Evolutionary conservation across 805 yeast genomes (phyloP).

Genomic region (Teunomyces panamensis): DNA sequence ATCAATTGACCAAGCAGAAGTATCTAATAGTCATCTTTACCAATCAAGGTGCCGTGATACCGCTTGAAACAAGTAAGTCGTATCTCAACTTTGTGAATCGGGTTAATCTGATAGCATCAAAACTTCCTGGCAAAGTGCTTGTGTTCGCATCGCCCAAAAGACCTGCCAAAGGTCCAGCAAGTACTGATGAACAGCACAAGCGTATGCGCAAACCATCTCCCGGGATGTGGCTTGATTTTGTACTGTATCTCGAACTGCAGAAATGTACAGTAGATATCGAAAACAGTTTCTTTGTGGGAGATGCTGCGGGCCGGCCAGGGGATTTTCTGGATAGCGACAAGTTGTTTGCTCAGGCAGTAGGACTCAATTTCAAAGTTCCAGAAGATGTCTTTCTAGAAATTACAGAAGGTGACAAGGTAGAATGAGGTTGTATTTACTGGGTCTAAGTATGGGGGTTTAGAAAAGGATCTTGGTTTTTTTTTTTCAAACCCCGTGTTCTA

Average conservation of each 20-base stretch:
- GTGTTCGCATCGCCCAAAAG: conserved; percentile 65
- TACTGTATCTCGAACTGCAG: conserved; percentile 32
- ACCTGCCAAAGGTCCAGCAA: conserved; percentile 29
- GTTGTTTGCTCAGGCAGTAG: conserved; percentile 55
- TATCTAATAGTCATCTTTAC: conserved; percentile 68
- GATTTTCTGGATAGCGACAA: conserved; percentile 84
- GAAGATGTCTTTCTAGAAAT: conserved; percentile 53
- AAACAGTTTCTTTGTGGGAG: conserved; percentile 77
- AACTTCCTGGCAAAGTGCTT: conserved; percentile 25
- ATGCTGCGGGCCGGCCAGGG: conserved; percentile 82
- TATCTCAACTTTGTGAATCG: conserved; percentile 40
- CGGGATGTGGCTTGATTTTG: conserved; percentile 73
- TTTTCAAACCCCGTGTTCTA: not conserved
- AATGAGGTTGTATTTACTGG: too few relatives aligned
- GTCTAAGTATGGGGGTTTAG: too few relatives aligned
- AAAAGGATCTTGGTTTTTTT: not conserved
- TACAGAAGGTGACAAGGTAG: not conserved
- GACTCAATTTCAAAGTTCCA: conserved; percentile 61
- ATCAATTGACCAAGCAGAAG: conserved; percentile 17
- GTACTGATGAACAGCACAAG: conserved; percentile 22
- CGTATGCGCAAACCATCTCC: conserved; percentile 66
- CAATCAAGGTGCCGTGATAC: conserved; percentile 75
- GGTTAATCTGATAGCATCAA: conserved; percentile 35
- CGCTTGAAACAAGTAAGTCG: conserved; percentile 30
- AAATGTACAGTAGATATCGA: conserved; percentile 33